A percentile compares a stretch with the other conserved stretches of the same genome.
Conservation (phyloP, 495 filamentous ascomycete species). For the Talaromyces nanjingensis region DNA sequence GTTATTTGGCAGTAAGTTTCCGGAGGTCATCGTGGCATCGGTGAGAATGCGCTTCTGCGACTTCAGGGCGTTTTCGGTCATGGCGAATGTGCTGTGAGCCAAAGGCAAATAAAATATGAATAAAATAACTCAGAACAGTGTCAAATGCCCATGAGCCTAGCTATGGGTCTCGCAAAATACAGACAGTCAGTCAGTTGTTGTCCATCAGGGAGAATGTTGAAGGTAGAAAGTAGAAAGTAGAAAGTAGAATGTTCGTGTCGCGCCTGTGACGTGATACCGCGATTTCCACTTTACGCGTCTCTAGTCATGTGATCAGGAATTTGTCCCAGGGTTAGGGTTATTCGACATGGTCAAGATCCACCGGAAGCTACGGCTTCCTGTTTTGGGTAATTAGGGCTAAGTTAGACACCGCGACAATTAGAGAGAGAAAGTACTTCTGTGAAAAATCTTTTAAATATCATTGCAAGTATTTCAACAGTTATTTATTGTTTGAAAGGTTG, state of each 20-base stretch:
- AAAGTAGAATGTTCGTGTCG: neutral
- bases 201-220: neutral
- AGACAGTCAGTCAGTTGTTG: slow-evolving; percentile 1
- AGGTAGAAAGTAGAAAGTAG: neutral
- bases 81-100: slow-evolving; percentile 16
- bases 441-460: neutral
- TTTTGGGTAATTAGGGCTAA: neutral
- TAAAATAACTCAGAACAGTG: neutral
- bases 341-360: neutral
- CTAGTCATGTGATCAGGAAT: neutral
- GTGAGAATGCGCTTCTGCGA: slow-evolving; percentile 53
- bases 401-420: neutral
- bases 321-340: neutral
- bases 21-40: slow-evolving; percentile 48
- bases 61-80: slow-evolving; percentile 44
- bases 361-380: neutral
- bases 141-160: neutral
- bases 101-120: neutral
- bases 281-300: slow-evolving; percentile 3
- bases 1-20: slow-evolving; percentile 37
- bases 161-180: neutral
- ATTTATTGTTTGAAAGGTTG: neutral
- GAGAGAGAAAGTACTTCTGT: neutral
- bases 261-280: slow-evolving; percentile 7
- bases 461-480: neutral